phyloP scores from a whole-genome alignment of 305 asterid genomes.

The Solanum hybrid region DNA sequence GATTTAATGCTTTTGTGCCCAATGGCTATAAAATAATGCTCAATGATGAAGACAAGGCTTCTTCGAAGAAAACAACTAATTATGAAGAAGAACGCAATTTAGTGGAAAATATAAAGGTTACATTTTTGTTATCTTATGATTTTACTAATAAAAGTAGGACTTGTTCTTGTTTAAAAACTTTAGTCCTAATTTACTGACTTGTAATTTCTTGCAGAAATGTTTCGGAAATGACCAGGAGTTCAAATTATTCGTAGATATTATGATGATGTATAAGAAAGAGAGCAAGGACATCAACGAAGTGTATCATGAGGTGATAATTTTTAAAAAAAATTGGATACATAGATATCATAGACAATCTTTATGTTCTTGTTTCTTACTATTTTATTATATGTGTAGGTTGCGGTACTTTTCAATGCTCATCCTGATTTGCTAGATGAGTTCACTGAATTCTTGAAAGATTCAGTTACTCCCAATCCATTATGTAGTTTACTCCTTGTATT shows the following conservation, averaged over 20 bases:
- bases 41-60: not conserved
- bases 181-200: not conserved
- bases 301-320: not conserved
- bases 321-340: rapidly evolving
- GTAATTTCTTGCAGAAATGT: not conserved
- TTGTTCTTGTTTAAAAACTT: not conserved
- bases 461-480: not conserved
- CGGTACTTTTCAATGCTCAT: not conserved
- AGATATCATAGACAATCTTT: not conserved
- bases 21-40: not conserved
- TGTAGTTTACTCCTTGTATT: not conserved
- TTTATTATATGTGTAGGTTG: not conserved
- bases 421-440: not conserved
- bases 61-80: not conserved
- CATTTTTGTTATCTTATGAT: not conserved
- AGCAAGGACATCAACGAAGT: not conserved
- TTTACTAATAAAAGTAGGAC: not conserved
- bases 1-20: not conserved
- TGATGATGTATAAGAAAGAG: not conserved
- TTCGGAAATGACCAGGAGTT: not conserved
- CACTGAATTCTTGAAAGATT: not conserved
- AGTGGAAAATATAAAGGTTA: not conserved
- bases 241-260: not conserved
- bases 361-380: not conserved
- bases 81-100: not conserved